A percentile compares a stretch with the other conserved stretches of the same genome.
Conservation (phyloP, 2,329 filamentous ascomycete species). For the Aspergillus sp. region DNA sequence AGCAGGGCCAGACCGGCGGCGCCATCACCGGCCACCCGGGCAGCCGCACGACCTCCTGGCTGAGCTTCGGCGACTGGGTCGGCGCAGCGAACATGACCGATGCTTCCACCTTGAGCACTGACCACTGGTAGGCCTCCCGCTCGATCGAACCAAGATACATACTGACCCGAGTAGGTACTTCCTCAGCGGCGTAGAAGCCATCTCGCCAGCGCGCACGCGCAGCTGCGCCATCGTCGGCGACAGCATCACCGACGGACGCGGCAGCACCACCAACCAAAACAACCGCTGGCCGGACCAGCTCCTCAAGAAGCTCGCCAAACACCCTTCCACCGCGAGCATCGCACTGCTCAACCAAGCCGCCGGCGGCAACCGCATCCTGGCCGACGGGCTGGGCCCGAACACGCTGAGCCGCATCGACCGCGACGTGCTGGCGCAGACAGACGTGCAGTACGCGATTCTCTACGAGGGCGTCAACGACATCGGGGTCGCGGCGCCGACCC, state of each 20-base stretch:
- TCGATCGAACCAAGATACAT: too few relatives aligned
- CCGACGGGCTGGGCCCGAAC: constrained; percentile 62
- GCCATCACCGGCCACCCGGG: constrained; percentile 65
- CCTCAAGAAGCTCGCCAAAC: too few relatives aligned
- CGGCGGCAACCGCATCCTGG: constrained; percentile 65
- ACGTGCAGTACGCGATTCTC: constrained; percentile 61
- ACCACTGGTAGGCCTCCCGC: constrained; percentile 43
- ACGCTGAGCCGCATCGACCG: constrained; percentile 61
- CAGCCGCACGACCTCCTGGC: constrained; percentile 62
- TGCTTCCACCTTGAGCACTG: constrained; percentile 33
- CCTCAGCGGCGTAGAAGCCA: constrained; percentile 58
- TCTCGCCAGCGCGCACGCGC: constrained; percentile 43
- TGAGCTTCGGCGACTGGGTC: constrained; percentile 59
- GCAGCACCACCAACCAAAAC: constrained; percentile 59
- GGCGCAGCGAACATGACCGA: constrained; percentile 47
- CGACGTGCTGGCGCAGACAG: constrained; percentile 60
- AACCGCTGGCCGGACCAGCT: constrained; percentile 62
- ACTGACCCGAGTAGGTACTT: constrained; percentile 52
- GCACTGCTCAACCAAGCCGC: constrained; percentile 65
- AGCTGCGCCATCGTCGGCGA: constrained; percentile 60
- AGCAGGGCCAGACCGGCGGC: constrained; percentile 55
- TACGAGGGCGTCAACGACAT: constrained; percentile 72
- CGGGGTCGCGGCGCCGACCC: constrained; percentile 49
- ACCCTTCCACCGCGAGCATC: constrained; percentile 48
- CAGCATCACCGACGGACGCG: constrained; percentile 65